Percentiles rank a stretch among this genome's conserved stretches.
Conservation (phyloP, 371 early-diverging fungal species). For the Apophysomyces trapeziformis region DNA sequence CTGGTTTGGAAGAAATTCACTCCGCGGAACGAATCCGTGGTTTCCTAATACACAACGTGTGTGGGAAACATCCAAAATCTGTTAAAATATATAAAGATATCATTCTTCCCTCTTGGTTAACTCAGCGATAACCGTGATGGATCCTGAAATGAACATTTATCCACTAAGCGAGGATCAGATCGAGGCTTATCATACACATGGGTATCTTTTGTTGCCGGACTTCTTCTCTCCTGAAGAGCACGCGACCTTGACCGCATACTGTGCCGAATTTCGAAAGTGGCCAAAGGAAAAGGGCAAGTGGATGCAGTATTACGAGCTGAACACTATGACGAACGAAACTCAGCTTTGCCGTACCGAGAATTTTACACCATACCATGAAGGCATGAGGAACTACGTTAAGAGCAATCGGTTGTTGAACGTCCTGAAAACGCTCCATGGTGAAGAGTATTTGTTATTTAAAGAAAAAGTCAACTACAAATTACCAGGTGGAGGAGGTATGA, state of each 20-base stretch:
- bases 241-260: constrained; percentile 33
- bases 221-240: constrained; percentile 51
- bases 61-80: no score
- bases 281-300: constrained; percentile 59
- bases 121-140: constrained; percentile 1
- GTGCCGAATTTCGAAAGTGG: constrained; percentile 50
- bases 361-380: constrained; percentile 55
- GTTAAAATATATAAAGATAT: no score
- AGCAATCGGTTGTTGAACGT: constrained; percentile 45
- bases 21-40: no score
- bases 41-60: no score
- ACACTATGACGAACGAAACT: constrained; percentile 37
- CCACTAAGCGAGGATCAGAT: constrained; percentile 43
- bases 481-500: constrained; percentile 57
- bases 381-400: constrained; percentile 42
- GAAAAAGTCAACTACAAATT: constrained; percentile 65
- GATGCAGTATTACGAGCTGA: constrained; percentile 65
- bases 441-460: constrained; percentile 59
- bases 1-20: no score
- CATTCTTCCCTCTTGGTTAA: no score
- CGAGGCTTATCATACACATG: constrained; percentile 42
- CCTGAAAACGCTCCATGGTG: constrained; percentile 49
- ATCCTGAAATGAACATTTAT: constrained; percentile 33
- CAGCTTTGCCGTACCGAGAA: constrained; percentile 63
- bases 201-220: constrained; percentile 56